phyloP scores from a whole-genome alignment of 495 filamentous ascomycete species.

The Chaetomium tenue region DNA sequence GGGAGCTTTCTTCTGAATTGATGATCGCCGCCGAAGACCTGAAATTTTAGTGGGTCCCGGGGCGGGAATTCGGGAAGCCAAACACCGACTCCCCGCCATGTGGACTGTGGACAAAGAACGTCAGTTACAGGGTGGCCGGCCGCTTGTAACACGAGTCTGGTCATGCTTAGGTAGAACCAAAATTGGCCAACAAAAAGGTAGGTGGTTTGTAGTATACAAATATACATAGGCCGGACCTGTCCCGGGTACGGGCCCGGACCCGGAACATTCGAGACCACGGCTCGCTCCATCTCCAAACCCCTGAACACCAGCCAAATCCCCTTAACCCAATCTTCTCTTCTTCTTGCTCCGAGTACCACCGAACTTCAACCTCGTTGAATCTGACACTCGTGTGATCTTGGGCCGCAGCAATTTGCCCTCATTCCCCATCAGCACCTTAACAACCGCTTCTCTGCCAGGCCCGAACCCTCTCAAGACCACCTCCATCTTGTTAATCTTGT shows the following conservation, averaged over 20 bases:
- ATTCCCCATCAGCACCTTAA: slow-evolving; percentile 79
- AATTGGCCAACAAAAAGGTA: background rate
- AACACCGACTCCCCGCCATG: background rate
- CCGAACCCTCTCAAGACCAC: slow-evolving; percentile 81
- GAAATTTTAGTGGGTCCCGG: slow-evolving; percentile 32
- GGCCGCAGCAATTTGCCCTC: slow-evolving; percentile 73
- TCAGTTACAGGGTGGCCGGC: too few relatives aligned
- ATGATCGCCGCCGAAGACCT: background rate
- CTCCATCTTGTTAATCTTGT: slow-evolving; percentile 65
- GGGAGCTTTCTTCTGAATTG: background rate
- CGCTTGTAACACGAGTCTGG: background rate
- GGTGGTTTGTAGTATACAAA: slow-evolving; percentile 29
- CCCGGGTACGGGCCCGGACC: slow-evolving; percentile 1
- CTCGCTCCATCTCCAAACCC: background rate
- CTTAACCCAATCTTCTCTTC: slow-evolving; percentile 74
- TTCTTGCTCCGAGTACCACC: slow-evolving; percentile 85
- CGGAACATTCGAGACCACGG: background rate
- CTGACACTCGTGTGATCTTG: slow-evolving; percentile 71
- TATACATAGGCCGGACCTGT: slow-evolving; percentile 21
- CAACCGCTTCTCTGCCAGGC: slow-evolving; percentile 77
- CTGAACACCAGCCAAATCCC: background rate
- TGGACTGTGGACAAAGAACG: too few relatives aligned
- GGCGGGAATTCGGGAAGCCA: slow-evolving; percentile 9
- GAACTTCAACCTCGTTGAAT: slow-evolving; percentile 88
- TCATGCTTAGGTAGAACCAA: background rate